These are phyloP conservation scores for Wallacemonas collosoma DNA, from an alignment of 208 protist genomes.

Conservation along the genomic window DNA sequence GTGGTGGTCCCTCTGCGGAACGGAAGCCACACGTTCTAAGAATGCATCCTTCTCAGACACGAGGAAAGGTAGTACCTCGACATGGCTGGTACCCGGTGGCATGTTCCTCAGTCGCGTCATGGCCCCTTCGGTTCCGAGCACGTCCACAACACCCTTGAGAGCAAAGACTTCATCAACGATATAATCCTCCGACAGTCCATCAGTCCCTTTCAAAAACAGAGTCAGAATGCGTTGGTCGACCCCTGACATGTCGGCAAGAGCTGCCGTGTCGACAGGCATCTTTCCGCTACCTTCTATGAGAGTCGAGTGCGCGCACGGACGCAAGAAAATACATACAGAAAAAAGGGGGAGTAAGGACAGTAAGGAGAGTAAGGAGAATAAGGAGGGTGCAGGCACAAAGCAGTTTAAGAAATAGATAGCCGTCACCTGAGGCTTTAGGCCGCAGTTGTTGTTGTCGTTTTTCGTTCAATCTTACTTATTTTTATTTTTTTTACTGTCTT, in stretches of 20 bases:
- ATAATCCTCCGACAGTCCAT: constrained; percentile 17
- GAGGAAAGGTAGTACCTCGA: constrained; percentile 25
- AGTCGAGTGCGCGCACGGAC: no score
- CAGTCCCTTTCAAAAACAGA: constrained; percentile 28
- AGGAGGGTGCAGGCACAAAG: no score
- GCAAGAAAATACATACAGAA: constrained; percentile 7
- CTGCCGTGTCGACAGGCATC: constrained; percentile 2
- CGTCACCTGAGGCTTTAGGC: no score
- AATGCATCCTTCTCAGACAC: constrained; percentile 11
- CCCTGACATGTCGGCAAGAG: constrained; percentile 13
- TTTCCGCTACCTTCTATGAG: background rate
- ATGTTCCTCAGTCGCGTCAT: constrained; percentile 17
- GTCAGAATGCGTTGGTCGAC: constrained; percentile 22
- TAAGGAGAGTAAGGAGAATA: no score
- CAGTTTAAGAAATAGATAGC: no score
- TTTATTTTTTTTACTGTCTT: no score
- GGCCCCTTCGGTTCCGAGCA: constrained; percentile 19
- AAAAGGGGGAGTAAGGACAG: constrained; percentile 15
- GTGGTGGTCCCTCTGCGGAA: background rate
- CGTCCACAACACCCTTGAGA: constrained; percentile 26
- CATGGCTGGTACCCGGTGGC: constrained; percentile 16
- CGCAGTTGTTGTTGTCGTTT: no score
- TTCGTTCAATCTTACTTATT: no score
- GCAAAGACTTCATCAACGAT: constrained; percentile 39
- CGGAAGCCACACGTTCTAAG: background rate